Percentiles rank a stretch among this genome's conserved stretches.
These are phyloP conservation scores for Boletales sp. DNA, from an alignment of 768 basidiomycete species.

Conservation along the genomic window DNA sequence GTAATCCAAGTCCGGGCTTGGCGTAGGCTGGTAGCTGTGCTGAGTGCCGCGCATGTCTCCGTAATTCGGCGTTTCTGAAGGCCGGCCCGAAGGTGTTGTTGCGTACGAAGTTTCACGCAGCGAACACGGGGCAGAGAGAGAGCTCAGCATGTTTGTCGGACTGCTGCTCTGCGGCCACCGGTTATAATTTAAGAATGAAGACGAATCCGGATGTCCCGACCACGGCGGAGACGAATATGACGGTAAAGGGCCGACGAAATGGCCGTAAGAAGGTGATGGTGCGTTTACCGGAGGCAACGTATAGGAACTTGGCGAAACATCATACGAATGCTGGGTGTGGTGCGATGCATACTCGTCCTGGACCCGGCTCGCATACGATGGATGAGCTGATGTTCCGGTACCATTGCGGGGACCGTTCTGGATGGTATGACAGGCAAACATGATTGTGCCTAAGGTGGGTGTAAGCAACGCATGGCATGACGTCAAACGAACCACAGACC, in stretches of 20 bases:
- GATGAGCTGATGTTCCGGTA: slow-evolving; percentile 16
- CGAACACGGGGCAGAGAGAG: slow-evolving; percentile 24
- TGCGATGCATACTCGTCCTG: slow-evolving; percentile 26
- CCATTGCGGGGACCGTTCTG: slow-evolving; percentile 23
- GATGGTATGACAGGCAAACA: slow-evolving; percentile 39
- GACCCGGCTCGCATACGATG: slow-evolving; percentile 22
- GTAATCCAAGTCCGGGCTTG: slow-evolving; percentile 38
- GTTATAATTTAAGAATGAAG: slow-evolving; percentile 28
- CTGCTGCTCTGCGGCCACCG: slow-evolving; percentile 28
- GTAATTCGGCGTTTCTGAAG: slow-evolving; percentile 33
- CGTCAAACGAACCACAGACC: slow-evolving; percentile 49
- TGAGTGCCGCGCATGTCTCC: slow-evolving; percentile 29
- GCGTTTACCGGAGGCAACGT: slow-evolving; percentile 31
- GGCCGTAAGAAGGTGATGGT: slow-evolving; percentile 25
- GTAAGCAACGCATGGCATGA: slow-evolving; percentile 31
- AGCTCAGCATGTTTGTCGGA: slow-evolving; percentile 25
- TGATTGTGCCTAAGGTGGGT: slow-evolving; percentile 29
- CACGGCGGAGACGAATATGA: slow-evolving; percentile 28
- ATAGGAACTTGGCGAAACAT: slow-evolving; percentile 26
- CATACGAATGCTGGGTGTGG: slow-evolving; percentile 26
- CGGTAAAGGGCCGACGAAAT: slow-evolving; percentile 21
- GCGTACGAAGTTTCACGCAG: slow-evolving; percentile 29
- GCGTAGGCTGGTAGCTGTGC: slow-evolving; percentile 36
- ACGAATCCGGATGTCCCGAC: slow-evolving; percentile 27
- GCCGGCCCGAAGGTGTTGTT: slow-evolving; percentile 34